Percentiles rank a stretch among this genome's conserved stretches.
Conservation (phyloP, 441 rosid genomes). For the Cnidoscolus chayamansa region DNA sequence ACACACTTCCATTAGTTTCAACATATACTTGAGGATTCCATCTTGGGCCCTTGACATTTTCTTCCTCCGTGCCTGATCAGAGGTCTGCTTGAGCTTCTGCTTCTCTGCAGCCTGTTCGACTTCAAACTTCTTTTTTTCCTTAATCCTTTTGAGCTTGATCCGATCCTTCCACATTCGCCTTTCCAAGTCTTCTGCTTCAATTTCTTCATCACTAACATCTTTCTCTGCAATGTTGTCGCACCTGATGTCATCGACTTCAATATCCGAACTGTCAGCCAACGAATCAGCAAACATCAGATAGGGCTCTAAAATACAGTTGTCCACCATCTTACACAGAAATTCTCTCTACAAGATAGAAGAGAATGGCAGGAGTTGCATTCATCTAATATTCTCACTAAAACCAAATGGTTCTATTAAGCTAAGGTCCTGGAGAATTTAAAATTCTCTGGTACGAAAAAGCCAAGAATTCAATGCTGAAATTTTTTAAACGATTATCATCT, state of each 20-base stretch:
- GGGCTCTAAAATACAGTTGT: not conserved
- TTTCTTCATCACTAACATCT: constrained; percentile 99
- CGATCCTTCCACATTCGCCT: constrained; percentile 98
- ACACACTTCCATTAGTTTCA: constrained; percentile 98
- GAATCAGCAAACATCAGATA: constrained; percentile 24
- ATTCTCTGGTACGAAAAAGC: constrained; percentile 1
- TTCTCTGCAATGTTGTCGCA: constrained; percentile 78
- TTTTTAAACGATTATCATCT: not conserved
- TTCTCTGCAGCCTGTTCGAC: constrained; percentile 64
- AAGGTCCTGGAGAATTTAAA: not conserved
- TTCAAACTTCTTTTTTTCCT: constrained; percentile 60
- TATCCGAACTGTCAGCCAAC: constrained; percentile 52
- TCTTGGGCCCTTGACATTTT: constrained; percentile 99
- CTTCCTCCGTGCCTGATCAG: constrained; percentile 95
- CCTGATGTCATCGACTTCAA: constrained; percentile 71
- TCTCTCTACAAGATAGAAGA: not conserved
- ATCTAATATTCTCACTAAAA: not conserved
- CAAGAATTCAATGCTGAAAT: not conserved
- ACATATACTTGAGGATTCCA: constrained; percentile 96
- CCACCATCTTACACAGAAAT: not conserved
- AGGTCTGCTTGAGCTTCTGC: constrained; percentile 61
- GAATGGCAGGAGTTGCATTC: not conserved
- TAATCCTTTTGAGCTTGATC: constrained; percentile 74
- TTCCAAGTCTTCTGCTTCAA: constrained; percentile 77
- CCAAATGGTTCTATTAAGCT: not conserved